Percentiles rank a stretch among this genome's conserved stretches.
Evolutionary conservation across 2,329 filamentous ascomycete genomes (phyloP).

Genomic region (Talaromyces sp.): DNA sequence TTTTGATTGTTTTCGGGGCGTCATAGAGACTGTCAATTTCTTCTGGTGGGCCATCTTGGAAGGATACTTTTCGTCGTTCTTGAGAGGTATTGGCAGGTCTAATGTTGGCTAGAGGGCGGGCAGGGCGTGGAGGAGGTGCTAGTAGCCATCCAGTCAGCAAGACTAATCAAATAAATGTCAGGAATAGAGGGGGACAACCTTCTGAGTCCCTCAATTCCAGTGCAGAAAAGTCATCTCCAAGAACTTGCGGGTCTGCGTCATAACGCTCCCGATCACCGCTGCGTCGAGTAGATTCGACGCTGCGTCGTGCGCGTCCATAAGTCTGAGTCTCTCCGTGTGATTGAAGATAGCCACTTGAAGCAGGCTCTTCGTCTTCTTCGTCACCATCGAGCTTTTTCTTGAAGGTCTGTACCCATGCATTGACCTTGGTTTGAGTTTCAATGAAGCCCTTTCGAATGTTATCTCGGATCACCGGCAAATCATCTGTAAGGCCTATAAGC

Average conservation of each 20-base stretch:
- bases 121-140: constrained; percentile 52
- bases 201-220: constrained; percentile 60
- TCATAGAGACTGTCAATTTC: constrained; percentile 74
- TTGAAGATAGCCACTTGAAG: constrained; percentile 35
- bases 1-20: constrained; percentile 52
- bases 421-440: constrained; percentile 89
- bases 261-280: constrained; percentile 89
- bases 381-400: constrained; percentile 93
- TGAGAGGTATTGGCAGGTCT: constrained; percentile 70
- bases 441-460: constrained; percentile 91
- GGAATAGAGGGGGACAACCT: constrained; percentile 32
- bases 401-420: constrained; percentile 83
- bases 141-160: constrained; percentile 6
- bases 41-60: constrained; percentile 62
- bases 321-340: constrained; percentile 26
- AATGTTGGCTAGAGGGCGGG: constrained; percentile 67
- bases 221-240: constrained; percentile 79
- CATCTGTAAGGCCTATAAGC: constrained; percentile 52
- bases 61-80: constrained; percentile 50
- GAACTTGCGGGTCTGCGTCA: constrained; percentile 85
- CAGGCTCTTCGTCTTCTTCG: constrained; percentile 58
- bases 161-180: not conserved
- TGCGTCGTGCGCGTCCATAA: constrained; percentile 51
- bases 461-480: constrained; percentile 86
- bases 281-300: constrained; percentile 59